Base-by-base conservation (phyloP, 139 green algal species). In the Micromonas commoda region DNA sequence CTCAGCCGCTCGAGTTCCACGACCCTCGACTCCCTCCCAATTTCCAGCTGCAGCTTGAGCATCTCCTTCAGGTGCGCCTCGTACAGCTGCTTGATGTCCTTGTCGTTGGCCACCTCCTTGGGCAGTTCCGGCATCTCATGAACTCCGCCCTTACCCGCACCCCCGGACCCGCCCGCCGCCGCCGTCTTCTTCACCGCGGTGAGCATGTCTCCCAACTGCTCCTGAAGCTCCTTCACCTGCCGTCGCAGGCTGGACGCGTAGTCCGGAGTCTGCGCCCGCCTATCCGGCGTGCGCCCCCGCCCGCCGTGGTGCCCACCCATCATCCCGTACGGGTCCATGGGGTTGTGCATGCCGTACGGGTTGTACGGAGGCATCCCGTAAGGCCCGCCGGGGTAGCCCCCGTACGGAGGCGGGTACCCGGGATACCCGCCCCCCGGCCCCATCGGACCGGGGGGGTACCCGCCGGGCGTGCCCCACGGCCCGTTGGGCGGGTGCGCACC, bases 1-100 rank as follows among this genome's bases (percentile, higher is more conserved):
- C 64, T 45, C 5, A 81, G 64, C 54, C 35, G 29, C 38, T 84
- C 78, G 53, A 86, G 78, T 78, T 86, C 82, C 0, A 79, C 79
- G 1, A 70, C 73, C 1, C 71, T 83, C 31, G 78, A 77, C 2
- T 82, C 71, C 1, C 65, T 20, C 24, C 88, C 83, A 20, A 87
- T 79, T 51, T 85, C 80, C 80, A 69, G 63, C 26, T 69, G 9
- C 16, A 29, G 63, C 63, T 69, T 32, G 13, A 69, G 26, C 63
- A 69, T 69, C 63, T 69, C 63, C 16, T 69, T 69, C 63, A 37
- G 26, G 63, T 69, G 63, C 63, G 6, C 9, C 63, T 9, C 63
- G 6, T 37, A 33, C 63, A 37, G 63, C 9, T 69, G 5, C 6
- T 19, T 9, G 16, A 69, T 32, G 13, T 69, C 63, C 28, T 69